A percentile compares a stretch with the other conserved stretches of the same genome.
These are phyloP conservation scores for Termitomyces sp. DNA, from an alignment of 768 basidiomycete species.

Conservation along the genomic window DNA sequence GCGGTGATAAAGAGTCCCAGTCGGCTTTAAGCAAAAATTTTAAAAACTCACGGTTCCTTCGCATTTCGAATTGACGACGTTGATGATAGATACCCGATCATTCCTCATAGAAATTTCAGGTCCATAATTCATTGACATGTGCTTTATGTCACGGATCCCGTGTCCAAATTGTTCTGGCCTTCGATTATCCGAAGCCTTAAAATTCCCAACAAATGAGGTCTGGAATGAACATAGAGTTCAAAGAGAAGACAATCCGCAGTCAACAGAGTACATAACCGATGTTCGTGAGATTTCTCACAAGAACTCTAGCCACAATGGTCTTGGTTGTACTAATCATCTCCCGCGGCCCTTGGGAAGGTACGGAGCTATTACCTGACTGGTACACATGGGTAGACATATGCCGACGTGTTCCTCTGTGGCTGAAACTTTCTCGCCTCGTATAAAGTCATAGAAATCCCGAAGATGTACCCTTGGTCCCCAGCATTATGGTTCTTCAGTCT, in stretches of 20 bases:
- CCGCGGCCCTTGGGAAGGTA: conserved; percentile 6
- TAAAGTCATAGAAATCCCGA: conserved; percentile 6
- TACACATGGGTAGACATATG: not conserved
- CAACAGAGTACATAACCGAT: not conserved
- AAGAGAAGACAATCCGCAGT: conserved; percentile 4
- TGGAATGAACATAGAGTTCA: not conserved
- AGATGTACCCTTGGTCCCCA: conserved; percentile 1
- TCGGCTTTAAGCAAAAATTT: not conserved
- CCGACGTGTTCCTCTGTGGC: conserved; percentile 13
- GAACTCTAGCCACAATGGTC: conserved; percentile 5
- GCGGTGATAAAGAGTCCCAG: conserved; percentile 9
- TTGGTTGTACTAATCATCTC: not conserved
- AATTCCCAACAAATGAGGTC: not conserved
- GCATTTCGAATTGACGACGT: not conserved
- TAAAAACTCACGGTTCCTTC: conserved; percentile 18
- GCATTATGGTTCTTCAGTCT: conserved; percentile 10
- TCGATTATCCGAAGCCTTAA: not conserved
- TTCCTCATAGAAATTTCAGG: not conserved
- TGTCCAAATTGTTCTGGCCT: not conserved
- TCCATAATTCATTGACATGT: not conserved
- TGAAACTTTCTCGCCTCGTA: conserved; percentile 2
- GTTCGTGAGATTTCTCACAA: conserved; percentile 3
- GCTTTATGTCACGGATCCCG: not conserved
- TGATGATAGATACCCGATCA: not conserved
- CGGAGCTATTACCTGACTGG: conserved; percentile 3